Percentiles rank a stretch among this genome's conserved stretches.
These are phyloP conservation scores for Cyathus striatus DNA, from an alignment of 768 basidiomycete genomes.

Conservation along the genomic window DNA sequence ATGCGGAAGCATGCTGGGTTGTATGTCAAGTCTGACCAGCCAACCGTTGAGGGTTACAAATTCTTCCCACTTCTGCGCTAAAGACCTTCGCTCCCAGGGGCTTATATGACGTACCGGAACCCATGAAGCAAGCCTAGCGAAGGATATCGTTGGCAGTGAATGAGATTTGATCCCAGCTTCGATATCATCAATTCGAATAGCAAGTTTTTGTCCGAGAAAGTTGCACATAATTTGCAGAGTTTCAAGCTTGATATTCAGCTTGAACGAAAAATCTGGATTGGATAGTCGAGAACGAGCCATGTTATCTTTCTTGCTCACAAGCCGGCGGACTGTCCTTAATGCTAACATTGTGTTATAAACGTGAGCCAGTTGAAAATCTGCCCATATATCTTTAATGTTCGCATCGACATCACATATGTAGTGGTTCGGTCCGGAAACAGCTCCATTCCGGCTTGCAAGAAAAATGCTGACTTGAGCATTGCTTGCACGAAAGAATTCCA, in stretches of 20 bases:
- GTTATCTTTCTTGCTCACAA: too few species aligned
- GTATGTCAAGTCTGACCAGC: conserved; percentile 29
- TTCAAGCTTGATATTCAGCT: too few species aligned
- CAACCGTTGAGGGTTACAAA: conserved; percentile 55
- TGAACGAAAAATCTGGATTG: too few species aligned
- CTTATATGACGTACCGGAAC: conserved; percentile 45
- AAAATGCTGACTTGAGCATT: conserved; percentile 19
- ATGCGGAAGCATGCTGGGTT: conserved; percentile 23
- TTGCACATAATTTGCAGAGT: conserved; percentile 44
- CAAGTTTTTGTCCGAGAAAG: conserved; percentile 44
- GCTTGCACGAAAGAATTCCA: conserved; percentile 41
- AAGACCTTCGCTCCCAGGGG: conserved; percentile 23
- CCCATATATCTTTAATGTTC: conserved; percentile 46
- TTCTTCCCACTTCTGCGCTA: conserved; percentile 66
- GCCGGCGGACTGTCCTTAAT: conserved; percentile 18
- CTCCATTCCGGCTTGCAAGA: conserved; percentile 15
- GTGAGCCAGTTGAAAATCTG: conserved; percentile 56
- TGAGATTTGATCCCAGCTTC: conserved; percentile 15
- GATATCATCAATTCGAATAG: conserved; percentile 38
- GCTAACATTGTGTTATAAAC: conserved; percentile 45
- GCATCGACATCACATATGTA: not conserved
- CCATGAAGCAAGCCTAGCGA: conserved; percentile 45
- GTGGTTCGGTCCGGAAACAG: not conserved
- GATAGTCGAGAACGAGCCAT: too few species aligned
- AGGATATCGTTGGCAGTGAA: conserved; percentile 24